Percentiles rank a stretch among this genome's conserved stretches.
phyloP scores from a whole-genome alignment of 495 filamentous ascomycete genomes.

The Xylaria grammica region DNA sequence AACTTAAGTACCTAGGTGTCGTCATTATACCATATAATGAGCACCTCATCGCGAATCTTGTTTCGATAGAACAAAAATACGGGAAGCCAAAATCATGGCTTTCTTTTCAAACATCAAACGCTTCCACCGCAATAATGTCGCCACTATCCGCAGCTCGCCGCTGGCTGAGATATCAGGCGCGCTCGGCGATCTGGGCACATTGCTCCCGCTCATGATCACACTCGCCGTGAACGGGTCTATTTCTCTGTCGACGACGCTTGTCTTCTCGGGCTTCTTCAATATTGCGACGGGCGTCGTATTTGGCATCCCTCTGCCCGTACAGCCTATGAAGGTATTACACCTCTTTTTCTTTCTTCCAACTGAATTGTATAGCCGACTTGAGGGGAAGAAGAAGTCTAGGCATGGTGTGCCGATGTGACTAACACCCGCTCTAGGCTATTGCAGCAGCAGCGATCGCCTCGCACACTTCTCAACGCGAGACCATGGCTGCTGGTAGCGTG shows the following conservation, averaged over 20 bases:
- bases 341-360: neutral
- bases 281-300: constrained; percentile 80
- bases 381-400: neutral
- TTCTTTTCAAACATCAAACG: constrained; percentile 37
- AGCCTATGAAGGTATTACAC: constrained; percentile 71
- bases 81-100: constrained; percentile 22
- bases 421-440: constrained; percentile 67
- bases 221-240: constrained; percentile 76
- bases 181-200: constrained; percentile 87
- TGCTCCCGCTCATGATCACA: constrained; percentile 86
- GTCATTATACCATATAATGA: neutral
- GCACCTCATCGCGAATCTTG: neutral
- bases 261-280: constrained; percentile 88
- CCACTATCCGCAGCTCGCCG: constrained; percentile 55
- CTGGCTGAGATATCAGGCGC: constrained; percentile 86
- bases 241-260: constrained; percentile 78
- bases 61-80: constrained; percentile 2
- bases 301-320: constrained; percentile 84
- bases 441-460: constrained; percentile 81
- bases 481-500: constrained; percentile 78
- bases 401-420: constrained; percentile 15
- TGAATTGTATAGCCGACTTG: no score
- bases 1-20: no score
- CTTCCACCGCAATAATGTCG: constrained; percentile 51
- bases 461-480: constrained; percentile 66